These are phyloP conservation scores for Trichosporon faecale DNA, from an alignment of 1,284 basidiomycete genomes.

Conservation along the genomic window DNA sequence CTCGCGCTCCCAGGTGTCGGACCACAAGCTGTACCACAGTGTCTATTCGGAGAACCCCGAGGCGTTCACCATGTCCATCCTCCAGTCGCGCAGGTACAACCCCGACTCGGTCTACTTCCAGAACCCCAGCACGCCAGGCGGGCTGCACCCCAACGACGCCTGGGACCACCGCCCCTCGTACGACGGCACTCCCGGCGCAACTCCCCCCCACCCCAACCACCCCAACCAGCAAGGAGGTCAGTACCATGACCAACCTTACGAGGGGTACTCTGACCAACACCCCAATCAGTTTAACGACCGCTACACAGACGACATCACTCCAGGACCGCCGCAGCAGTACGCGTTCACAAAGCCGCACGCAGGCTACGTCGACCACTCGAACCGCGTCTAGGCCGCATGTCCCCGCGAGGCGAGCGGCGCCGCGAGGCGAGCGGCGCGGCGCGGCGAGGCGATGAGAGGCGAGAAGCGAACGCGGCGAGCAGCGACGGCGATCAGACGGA, in stretches of 20 bases:
- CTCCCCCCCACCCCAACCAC: slow-evolving; percentile 1
- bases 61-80: slow-evolving; percentile 61
- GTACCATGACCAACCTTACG: slow-evolving; percentile 21
- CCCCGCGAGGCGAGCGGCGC: neutral
- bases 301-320: neutral
- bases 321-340: neutral
- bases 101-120: slow-evolving; percentile 47
- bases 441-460: neutral
- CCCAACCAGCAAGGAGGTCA: slow-evolving; percentile 21
- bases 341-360: slow-evolving; percentile 4
- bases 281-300: slow-evolving; percentile 4
- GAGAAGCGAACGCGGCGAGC: no score
- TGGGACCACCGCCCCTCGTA: slow-evolving; percentile 67
- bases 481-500: neutral
- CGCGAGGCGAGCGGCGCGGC: neutral
- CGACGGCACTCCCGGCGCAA: slow-evolving; percentile 46
- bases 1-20: slow-evolving; percentile 66
- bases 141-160: slow-evolving; percentile 54
- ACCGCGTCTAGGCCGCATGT: neutral
- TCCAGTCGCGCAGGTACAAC: slow-evolving; percentile 63
- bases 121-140: slow-evolving; percentile 27
- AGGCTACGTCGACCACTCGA: neutral
- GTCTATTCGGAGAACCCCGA: slow-evolving; percentile 59
- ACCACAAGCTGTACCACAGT: slow-evolving; percentile 75
- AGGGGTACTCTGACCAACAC: slow-evolving; percentile 15